Conservation (phyloP, 257 asterid species). For the Henckelia pumila region DNA sequence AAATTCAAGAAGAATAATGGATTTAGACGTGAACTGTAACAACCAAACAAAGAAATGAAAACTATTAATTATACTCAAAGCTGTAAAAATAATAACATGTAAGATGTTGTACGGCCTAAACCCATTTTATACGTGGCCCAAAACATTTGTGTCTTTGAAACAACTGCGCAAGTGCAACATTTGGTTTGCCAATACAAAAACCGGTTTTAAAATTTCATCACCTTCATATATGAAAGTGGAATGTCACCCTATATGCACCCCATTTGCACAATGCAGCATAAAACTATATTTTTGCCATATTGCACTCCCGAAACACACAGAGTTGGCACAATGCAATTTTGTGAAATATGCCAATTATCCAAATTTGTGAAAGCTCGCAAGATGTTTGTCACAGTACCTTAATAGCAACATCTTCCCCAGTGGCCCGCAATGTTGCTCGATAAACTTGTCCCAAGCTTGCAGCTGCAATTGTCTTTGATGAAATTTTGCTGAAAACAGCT, state of each 20-base stretch:
- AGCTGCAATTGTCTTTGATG: slow-evolving; percentile 94
- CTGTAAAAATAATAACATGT: slow-evolving; percentile 6
- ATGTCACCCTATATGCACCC: background rate
- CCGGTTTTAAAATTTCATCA: background rate
- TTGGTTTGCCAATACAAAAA: background rate
- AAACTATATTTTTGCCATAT: background rate
- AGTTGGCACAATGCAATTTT: background rate
- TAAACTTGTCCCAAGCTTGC: slow-evolving; percentile 99
- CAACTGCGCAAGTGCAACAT: background rate
- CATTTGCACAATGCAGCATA: background rate
- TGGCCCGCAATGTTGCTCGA: slow-evolving; percentile 88
- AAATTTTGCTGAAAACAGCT: slow-evolving; percentile 91
- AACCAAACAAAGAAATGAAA: slow-evolving; percentile 19
- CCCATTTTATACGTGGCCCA: background rate
- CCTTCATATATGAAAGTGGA: background rate
- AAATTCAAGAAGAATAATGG: background rate
- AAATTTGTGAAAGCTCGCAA: too few relatives aligned
- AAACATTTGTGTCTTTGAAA: background rate
- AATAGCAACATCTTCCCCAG: slow-evolving; percentile 98
- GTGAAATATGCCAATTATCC: too few relatives aligned
- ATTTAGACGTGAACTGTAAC: slow-evolving; percentile 12
- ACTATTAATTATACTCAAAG: slow-evolving; percentile 18
- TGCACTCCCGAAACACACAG: background rate
- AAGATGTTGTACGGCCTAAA: background rate
- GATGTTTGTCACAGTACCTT: slow-evolving; percentile 46